phyloP scores from a whole-genome alignment of 2,329 filamentous ascomycete species.

The Geosmithia putterillii region DNA sequence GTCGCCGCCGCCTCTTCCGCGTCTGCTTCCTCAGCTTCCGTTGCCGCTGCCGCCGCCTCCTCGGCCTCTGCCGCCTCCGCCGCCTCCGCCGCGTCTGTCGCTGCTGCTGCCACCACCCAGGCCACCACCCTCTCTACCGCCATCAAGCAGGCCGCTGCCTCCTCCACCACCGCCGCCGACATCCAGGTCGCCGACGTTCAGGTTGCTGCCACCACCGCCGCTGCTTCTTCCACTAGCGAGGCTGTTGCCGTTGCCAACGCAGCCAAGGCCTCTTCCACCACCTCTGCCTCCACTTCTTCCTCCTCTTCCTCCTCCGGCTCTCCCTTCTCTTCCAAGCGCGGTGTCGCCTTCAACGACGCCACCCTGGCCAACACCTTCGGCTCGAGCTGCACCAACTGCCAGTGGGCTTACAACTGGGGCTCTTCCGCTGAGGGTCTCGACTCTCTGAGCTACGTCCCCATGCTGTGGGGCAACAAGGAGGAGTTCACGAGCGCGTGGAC shows the following conservation, averaged over 20 bases:
- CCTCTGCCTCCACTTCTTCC: background rate
- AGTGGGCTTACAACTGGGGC: constrained; percentile 62
- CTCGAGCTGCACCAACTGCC: constrained; percentile 23
- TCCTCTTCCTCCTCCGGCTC: constrained; percentile 1
- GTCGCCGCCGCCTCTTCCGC: background rate
- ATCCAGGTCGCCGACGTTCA: constrained; percentile 1
- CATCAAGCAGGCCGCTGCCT: constrained; percentile 1
- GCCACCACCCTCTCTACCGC: background rate
- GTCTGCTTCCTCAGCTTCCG: constrained; percentile 3
- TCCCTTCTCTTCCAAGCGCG: constrained; percentile 39
- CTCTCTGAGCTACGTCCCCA: constrained; percentile 46
- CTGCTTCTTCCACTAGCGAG: background rate
- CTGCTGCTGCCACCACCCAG: background rate
- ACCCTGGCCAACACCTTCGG: constrained; percentile 38
- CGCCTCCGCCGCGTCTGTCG: background rate
- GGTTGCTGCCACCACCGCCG: background rate
- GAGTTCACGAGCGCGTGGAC: constrained; percentile 37
- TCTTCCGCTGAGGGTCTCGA: constrained; percentile 28
- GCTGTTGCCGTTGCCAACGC: background rate
- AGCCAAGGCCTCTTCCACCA: background rate
- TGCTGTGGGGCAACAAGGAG: constrained; percentile 43
- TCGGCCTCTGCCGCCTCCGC: background rate
- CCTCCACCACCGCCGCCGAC: constrained; percentile 2
- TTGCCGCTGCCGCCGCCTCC: constrained; percentile 4
- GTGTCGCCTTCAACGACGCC: constrained; percentile 54